Evolutionary conservation across 345 rosid species (phyloP).

Genomic region (Noccaea bulbosa): DNA sequence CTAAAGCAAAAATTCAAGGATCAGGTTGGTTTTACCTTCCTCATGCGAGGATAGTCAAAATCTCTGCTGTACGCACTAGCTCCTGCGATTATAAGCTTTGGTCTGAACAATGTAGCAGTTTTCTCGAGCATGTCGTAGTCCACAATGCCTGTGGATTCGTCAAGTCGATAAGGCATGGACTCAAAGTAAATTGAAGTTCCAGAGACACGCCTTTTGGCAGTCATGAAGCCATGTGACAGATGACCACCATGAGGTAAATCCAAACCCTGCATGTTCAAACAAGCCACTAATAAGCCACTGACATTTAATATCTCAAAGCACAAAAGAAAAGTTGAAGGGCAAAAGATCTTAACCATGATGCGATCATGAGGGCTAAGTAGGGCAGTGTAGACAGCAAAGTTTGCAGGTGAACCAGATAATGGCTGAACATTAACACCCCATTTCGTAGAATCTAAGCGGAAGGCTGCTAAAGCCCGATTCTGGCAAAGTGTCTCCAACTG

Average conservation of each 20-base stretch:
- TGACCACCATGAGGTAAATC: constrained; percentile 96
- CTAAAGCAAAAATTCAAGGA: neutral
- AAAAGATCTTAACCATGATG: constrained; percentile 61
- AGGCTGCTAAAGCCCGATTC: constrained; percentile 78
- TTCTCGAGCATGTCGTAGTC: constrained; percentile 95
- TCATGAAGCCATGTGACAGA: constrained; percentile 96
- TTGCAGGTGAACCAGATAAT: constrained; percentile 96
- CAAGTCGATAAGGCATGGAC: constrained; percentile 94
- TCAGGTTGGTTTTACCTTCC: constrained; percentile 60
- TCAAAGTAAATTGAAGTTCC: constrained; percentile 94
- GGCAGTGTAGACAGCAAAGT: constrained; percentile 95
- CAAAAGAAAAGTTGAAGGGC: neutral
- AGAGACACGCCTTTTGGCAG: constrained; percentile 88
- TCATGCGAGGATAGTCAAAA: constrained; percentile 92
- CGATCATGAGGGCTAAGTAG: constrained; percentile 87
- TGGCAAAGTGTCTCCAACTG: constrained; percentile 91
- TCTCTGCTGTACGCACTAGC: constrained; percentile 97
- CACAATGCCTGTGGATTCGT: constrained; percentile 85
- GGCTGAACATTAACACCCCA: constrained; percentile 99
- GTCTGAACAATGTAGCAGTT: constrained; percentile 82
- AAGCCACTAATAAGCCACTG: neutral
- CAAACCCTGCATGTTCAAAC: constrained; percentile 61
- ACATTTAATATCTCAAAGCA: constrained; percentile 23
- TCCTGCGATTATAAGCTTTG: constrained; percentile 93
- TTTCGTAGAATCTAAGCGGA: constrained; percentile 66